Percentiles rank a stretch among this genome's conserved stretches.
phyloP scores from a whole-genome alignment of 441 rosid genomes.

The Bocquillonia castaneifolia region DNA sequence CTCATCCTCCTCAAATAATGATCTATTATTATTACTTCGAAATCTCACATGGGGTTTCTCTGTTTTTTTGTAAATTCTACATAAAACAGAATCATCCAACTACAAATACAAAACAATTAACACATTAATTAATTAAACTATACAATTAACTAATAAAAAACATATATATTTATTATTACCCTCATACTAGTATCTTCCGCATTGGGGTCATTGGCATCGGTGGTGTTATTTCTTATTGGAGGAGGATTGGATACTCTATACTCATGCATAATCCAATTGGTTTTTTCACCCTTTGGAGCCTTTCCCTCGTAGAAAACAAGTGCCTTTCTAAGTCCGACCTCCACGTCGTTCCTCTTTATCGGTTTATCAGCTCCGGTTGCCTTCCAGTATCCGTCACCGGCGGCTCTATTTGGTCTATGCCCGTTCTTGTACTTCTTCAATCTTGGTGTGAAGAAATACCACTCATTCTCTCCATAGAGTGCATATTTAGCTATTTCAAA shows the following conservation, averaged over 20 bases:
- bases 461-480: not conserved
- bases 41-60: not conserved
- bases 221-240: not conserved
- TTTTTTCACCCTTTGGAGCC: not conserved
- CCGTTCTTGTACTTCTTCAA: not conserved
- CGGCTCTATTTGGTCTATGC: not conserved
- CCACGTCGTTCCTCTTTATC: too few relatives aligned
- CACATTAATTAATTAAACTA: not conserved
- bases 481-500: not conserved
- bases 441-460: not conserved
- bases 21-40: too few relatives aligned
- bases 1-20: too few relatives aligned
- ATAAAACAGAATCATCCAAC: constrained; percentile 36
- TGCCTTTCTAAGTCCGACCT: not conserved
- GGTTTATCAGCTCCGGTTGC: not conserved
- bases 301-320: not conserved
- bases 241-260: not conserved
- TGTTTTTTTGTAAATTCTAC: constrained; percentile 25
- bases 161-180: constrained; percentile 17
- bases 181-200: constrained; percentile 21
- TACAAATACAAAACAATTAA: constrained; percentile 4
- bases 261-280: not conserved
- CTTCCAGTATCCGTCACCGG: not conserved
- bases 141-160: not conserved
- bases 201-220: not conserved